These are phyloP conservation scores for Fraxinus greggii DNA, from an alignment of 305 asterid genomes.

Conservation along the genomic window DNA sequence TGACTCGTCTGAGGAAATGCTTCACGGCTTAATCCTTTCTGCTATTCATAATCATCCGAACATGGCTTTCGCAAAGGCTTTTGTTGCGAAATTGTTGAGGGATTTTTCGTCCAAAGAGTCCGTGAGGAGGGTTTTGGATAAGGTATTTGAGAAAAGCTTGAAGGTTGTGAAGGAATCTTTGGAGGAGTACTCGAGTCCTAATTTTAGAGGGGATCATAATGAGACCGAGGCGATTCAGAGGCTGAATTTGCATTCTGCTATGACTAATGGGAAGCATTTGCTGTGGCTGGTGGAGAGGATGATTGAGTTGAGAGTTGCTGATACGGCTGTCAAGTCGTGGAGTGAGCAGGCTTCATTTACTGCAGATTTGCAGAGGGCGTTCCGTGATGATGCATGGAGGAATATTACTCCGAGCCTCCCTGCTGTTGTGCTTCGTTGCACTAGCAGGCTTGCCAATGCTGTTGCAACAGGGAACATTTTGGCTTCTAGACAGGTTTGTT, in stretches of 20 bases:
- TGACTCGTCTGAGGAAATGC: conserved; percentile 74
- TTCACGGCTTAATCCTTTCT: conserved; percentile 58
- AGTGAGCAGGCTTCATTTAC: conserved; percentile 73
- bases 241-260: conserved; percentile 75
- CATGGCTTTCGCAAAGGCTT: conserved; percentile 76
- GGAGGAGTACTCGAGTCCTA: conserved; percentile 92
- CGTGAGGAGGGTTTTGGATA: conserved; percentile 67
- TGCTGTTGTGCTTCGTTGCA: conserved; percentile 69
- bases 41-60: conserved; percentile 72
- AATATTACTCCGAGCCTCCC: conserved; percentile 80
- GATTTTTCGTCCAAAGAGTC: conserved; percentile 71
- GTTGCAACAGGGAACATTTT: conserved; percentile 62
- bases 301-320: conserved; percentile 88
- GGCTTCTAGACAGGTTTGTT: conserved; percentile 72
- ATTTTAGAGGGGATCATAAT: conserved; percentile 72
- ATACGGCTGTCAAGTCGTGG: conserved; percentile 78
- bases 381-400: conserved; percentile 77
- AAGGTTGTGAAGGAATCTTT: conserved; percentile 65
- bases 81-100: conserved; percentile 79
- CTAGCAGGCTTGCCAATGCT: conserved; percentile 76
- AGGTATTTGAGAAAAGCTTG: conserved; percentile 62
- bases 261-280: conserved; percentile 78
- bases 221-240: conserved; percentile 91
- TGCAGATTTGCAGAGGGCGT: conserved; percentile 65
- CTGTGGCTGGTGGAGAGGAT: conserved; percentile 92